Evolutionary conservation across 139 green algal genomes (phyloP).

Genomic region (Chlorella vulgaris): DNA sequence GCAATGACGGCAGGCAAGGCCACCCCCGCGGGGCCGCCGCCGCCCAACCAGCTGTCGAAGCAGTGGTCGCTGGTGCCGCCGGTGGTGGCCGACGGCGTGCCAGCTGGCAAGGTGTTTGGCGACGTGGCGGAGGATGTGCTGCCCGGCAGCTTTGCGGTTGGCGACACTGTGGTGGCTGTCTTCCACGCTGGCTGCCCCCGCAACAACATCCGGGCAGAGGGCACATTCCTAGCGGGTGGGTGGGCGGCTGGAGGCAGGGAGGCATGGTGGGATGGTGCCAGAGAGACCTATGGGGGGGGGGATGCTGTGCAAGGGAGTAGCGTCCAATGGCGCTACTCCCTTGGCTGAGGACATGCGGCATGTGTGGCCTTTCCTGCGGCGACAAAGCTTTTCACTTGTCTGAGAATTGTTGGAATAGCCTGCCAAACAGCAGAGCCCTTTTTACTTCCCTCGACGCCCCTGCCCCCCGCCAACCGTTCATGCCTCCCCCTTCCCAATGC

Average conservation of each 20-base stretch:
- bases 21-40: conserved; percentile 37
- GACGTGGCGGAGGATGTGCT: conserved; percentile 54
- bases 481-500: not conserved
- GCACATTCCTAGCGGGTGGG: conserved; percentile 80
- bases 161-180: conserved; percentile 54
- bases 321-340: too few species aligned
- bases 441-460: too few species aligned
- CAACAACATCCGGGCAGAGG: conserved; percentile 72
- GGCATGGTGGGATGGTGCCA: not conserved
- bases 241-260: conserved; percentile 21
- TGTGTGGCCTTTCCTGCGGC: too few species aligned
- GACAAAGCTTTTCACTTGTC: too few species aligned
- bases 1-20: conserved; percentile 58
- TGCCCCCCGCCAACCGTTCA: too few species aligned
- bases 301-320: too few species aligned
- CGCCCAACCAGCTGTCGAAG: conserved; percentile 64
- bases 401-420: too few species aligned
- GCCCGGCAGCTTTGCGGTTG: conserved; percentile 29
- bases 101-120: conserved; percentile 65
- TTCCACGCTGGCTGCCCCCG: conserved; percentile 78
- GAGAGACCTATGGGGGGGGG: too few species aligned
- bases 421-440: too few species aligned
- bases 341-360: too few species aligned
- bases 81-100: conserved; percentile 73
- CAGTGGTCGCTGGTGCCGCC: conserved; percentile 73